These are phyloP conservation scores for Nyctanthes arbortristis DNA, from an alignment of 257 asterid species.

Conservation along the genomic window DNA sequence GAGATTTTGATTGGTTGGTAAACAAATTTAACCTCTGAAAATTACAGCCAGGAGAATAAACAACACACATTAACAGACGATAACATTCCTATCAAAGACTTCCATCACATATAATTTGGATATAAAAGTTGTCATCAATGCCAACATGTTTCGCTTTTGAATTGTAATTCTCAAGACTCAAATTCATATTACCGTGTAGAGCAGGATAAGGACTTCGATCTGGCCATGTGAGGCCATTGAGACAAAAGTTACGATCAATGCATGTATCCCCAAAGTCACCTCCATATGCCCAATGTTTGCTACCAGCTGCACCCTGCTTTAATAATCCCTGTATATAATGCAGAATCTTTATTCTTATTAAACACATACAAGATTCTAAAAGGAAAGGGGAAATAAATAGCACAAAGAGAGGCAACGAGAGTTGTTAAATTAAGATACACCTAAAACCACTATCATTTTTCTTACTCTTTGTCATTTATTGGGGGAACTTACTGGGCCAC, in stretches of 20 bases:
- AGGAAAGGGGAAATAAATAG: too few species aligned
- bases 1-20: slow-evolving; percentile 93
- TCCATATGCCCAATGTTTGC: slow-evolving; percentile 94
- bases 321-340: slow-evolving; percentile 56
- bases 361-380: too few species aligned
- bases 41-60: too few species aligned
- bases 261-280: slow-evolving; percentile 96
- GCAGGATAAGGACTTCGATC: slow-evolving; percentile 98
- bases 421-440: not conserved
- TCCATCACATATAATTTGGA: too few species aligned
- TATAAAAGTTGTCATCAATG: too few species aligned
- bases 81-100: too few species aligned
- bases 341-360: not conserved
- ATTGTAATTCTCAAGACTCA: slow-evolving; percentile 18
- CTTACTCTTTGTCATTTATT: too few species aligned
- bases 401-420: not conserved
- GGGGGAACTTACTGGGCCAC: too few species aligned
- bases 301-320: slow-evolving; percentile 69
- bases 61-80: too few species aligned
- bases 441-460: too few species aligned
- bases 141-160: not conserved
- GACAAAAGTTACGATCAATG: slow-evolving; percentile 87
- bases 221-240: slow-evolving; percentile 92
- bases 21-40: slow-evolving; percentile 86
- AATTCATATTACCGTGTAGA: slow-evolving; percentile 54